Conservation (phyloP, 2,329 filamentous ascomycete species). For the Ophiostoma populinum region DNA sequence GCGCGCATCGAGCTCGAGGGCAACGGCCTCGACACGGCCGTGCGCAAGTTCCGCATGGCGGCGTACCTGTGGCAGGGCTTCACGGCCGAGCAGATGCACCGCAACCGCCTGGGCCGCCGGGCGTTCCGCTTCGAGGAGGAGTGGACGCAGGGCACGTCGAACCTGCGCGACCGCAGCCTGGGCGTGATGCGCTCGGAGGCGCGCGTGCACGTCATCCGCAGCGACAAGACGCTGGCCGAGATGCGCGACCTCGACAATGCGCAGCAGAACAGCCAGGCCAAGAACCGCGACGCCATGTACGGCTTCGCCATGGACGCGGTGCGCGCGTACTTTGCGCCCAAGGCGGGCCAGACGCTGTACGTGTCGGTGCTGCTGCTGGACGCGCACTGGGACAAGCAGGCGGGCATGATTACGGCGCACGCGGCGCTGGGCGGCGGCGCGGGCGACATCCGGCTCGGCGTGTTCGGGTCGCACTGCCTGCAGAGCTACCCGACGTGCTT, state of each 20-base stretch:
- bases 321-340: conserved; percentile 55
- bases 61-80: conserved; percentile 96
- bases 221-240: conserved; percentile 70
- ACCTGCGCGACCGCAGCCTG: conserved; percentile 51
- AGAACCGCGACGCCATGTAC: conserved; percentile 57
- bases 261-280: conserved; percentile 57
- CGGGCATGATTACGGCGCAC: conserved; percentile 59
- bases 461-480: conserved; percentile 84
- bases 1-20: conserved; percentile 62
- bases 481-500: conserved; percentile 81
- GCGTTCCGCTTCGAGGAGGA: conserved; percentile 88
- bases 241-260: conserved; percentile 61
- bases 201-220: conserved; percentile 70
- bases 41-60: conserved; percentile 85
- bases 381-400: conserved; percentile 63
- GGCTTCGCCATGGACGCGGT: conserved; percentile 63
- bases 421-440: conserved; percentile 63
- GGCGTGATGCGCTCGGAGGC: conserved; percentile 77
- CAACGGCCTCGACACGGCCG: conserved; percentile 61
- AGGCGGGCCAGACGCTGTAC: conserved; percentile 67
- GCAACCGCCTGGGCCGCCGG: conserved; percentile 70
- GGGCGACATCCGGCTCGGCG: conserved; percentile 62
- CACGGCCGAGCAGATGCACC: conserved; percentile 89
- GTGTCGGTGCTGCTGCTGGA: conserved; percentile 79
- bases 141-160: conserved; percentile 73